Evolutionary conservation across 306 rosid genomes (phyloP).

Genomic region (Hylodesmum podocarpum): DNA sequence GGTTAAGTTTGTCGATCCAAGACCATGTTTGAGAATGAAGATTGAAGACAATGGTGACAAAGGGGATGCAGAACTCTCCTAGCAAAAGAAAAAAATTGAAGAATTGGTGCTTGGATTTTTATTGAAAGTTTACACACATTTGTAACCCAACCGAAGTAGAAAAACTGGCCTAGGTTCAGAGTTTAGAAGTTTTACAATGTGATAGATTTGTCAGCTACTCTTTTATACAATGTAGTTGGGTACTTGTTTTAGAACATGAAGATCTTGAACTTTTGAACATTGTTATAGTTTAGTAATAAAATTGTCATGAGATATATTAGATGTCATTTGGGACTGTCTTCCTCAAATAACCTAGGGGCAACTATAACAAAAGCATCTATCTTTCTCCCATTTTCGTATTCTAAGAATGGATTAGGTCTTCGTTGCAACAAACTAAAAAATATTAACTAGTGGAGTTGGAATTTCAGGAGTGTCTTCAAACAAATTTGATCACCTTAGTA

Average conservation of each 20-base stretch:
- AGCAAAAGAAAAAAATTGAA: not conserved
- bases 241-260: constrained; percentile 32
- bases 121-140: constrained; percentile 22
- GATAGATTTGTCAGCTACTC: constrained; percentile 28
- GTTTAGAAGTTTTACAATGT: constrained; percentile 35
- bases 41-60: constrained; percentile 10
- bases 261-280: constrained; percentile 27
- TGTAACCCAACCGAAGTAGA: constrained; percentile 30
- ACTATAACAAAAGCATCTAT: no score
- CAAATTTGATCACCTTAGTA: no score
- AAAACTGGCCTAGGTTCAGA: constrained; percentile 41
- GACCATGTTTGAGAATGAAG: constrained; percentile 25
- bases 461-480: no score
- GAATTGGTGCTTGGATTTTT: not conserved
- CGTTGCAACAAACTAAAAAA: no score
- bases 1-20: constrained; percentile 10
- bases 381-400: no score
- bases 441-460: no score
- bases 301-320: constrained; percentile 19
- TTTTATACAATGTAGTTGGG: constrained; percentile 23
- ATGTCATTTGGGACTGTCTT: not conserved
- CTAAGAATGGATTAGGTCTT: no score
- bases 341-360: not conserved
- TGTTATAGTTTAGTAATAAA: constrained; percentile 38
- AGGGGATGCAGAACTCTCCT: constrained; percentile 13